Conservation (phyloP, 1,284 basidiomycete species). For the Lignosus rhinocerotis region DNA sequence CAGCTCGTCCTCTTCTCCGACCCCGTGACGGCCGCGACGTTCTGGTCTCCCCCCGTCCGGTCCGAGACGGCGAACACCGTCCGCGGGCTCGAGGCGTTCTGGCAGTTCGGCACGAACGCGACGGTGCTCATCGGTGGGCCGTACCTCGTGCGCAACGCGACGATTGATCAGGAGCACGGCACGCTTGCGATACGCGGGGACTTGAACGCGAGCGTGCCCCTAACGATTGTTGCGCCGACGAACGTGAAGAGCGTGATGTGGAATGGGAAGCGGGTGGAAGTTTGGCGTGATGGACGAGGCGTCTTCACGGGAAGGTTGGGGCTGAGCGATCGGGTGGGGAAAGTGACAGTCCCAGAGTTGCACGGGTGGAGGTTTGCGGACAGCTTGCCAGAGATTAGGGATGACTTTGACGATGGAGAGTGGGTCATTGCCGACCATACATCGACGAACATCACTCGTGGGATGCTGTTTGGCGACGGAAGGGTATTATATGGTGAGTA, state of each 20-base stretch:
- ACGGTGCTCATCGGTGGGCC: conserved; percentile 55
- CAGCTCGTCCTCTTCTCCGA: conserved; percentile 71
- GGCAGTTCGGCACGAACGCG: conserved; percentile 52
- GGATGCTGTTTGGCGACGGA: conserved; percentile 71
- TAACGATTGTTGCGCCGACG: conserved; percentile 54
- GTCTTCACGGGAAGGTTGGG: conserved; percentile 29
- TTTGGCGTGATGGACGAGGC: conserved; percentile 14
- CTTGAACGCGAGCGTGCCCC: conserved; percentile 42
- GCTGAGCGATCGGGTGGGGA: conserved; percentile 16
- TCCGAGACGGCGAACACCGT: conserved; percentile 18
- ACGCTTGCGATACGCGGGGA: conserved; percentile 49
- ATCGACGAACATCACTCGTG: conserved; percentile 69
- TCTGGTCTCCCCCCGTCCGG: conserved; percentile 51
- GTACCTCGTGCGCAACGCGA: conserved; percentile 55
- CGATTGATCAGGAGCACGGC: conserved; percentile 33
- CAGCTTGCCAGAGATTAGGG: conserved; percentile 67
- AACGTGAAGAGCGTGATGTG: conserved; percentile 58
- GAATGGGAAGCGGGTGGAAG: conserved; percentile 60
- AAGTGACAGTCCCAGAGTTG: conserved; percentile 40
- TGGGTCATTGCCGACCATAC: conserved; percentile 73
- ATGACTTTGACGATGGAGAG: conserved; percentile 54
- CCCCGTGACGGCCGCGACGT: conserved; percentile 57
- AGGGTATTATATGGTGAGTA: conserved; percentile 59
- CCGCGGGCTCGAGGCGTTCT: conserved; percentile 42
- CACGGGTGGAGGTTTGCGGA: conserved; percentile 69